These are phyloP conservation scores for Solanum hybrid DNA, from an alignment of 305 asterid genomes.

Conservation along the genomic window DNA sequence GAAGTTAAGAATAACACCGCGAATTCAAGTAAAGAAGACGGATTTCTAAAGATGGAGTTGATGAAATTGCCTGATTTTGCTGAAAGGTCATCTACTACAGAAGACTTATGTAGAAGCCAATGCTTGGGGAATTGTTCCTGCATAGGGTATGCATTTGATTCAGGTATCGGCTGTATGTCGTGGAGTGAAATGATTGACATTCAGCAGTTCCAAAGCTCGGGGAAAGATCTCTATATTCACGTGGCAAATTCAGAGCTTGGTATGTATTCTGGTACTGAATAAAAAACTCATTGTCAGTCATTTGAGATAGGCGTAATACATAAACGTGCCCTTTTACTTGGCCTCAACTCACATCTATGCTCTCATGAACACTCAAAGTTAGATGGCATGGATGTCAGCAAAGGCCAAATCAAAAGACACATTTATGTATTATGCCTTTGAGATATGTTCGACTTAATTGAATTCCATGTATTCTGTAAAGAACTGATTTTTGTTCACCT, in stretches of 20 bases:
- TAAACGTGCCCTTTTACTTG: background rate
- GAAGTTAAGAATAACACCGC: slow-evolving; percentile 1
- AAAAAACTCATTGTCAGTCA: background rate
- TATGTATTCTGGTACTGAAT: slow-evolving; percentile 10
- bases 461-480: background rate
- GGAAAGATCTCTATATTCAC: slow-evolving; percentile 41
- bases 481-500: background rate
- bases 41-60: slow-evolving; percentile 25
- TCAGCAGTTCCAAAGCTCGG: slow-evolving; percentile 24
- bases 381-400: background rate
- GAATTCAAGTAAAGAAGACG: slow-evolving; percentile 21
- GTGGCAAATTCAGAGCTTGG: slow-evolving; percentile 42
- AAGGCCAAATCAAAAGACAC: background rate
- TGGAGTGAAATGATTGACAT: slow-evolving; percentile 40
- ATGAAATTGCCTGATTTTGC: slow-evolving; percentile 34
- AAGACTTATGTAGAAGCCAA: slow-evolving; percentile 22
- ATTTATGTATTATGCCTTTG: background rate
- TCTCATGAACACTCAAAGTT: background rate
- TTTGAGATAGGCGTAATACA: background rate
- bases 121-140: slow-evolving; percentile 53
- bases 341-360: background rate
- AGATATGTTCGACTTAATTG: background rate
- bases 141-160: slow-evolving; percentile 34
- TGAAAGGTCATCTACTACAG: slow-evolving; percentile 8
- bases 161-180: slow-evolving; percentile 38